Conservation (phyloP, 1,284 basidiomycete species). For the Rhodotorula sp. region DNA sequence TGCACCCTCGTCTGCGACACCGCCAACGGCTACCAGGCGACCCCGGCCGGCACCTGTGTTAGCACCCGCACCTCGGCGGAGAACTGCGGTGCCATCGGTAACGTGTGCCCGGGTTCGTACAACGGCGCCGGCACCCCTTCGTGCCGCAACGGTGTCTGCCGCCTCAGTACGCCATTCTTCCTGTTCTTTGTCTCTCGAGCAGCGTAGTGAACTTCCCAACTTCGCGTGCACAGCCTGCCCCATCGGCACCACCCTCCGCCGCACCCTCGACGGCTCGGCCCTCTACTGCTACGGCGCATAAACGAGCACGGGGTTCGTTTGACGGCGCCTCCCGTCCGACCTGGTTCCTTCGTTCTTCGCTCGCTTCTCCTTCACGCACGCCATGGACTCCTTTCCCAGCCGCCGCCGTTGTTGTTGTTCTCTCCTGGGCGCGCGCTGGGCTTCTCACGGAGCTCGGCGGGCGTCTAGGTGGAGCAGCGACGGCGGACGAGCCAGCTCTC, state of each 20-base stretch:
- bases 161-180: not conserved
- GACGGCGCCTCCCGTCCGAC: not conserved
- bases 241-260: constrained; percentile 1
- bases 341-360: not conserved
- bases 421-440: not conserved
- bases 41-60: not conserved
- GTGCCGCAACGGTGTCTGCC: constrained; percentile 21
- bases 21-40: not conserved
- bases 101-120: constrained; percentile 32
- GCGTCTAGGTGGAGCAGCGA: not conserved
- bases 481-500: not conserved
- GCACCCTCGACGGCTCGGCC: constrained; percentile 3
- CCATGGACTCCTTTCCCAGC: not conserved
- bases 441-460: not conserved
- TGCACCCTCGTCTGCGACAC: constrained; percentile 16
- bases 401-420: too few relatives aligned
- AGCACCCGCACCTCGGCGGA: not conserved
- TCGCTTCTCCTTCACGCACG: not conserved
- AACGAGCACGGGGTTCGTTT: not conserved
- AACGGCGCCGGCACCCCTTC: constrained; percentile 25
- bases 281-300: constrained; percentile 15
- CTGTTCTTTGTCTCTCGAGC: too few relatives aligned
- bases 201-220: not conserved
- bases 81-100: constrained; percentile 26
- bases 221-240: constrained; percentile 5